phyloP scores from a whole-genome alignment of 1,284 basidiomycete species.

The Thelephora terrestris region DNA sequence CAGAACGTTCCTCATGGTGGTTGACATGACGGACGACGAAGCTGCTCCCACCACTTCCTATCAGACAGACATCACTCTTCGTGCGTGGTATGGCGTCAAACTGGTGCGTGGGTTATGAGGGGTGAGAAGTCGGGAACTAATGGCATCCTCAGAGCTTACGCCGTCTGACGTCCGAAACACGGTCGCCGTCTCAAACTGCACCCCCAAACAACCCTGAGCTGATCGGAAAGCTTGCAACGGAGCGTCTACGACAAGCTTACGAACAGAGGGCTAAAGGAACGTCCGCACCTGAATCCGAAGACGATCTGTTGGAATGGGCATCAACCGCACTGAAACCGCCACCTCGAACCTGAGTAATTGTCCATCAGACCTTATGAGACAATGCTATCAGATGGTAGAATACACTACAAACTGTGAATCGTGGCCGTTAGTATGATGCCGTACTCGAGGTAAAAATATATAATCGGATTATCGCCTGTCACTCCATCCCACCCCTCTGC shows the following conservation, averaged over 20 bases:
- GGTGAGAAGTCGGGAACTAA: not conserved
- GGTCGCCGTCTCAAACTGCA: not conserved
- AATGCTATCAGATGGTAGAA: not conserved
- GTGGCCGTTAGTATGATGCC: not conserved
- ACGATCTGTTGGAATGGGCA: not conserved
- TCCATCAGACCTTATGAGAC: too few relatives aligned
- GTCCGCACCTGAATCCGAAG: not conserved
- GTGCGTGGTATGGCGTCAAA: slow-evolving; percentile 85
- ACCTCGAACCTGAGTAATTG: not conserved
- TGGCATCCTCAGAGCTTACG: not conserved
- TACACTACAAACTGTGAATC: not conserved
- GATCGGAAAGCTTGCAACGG: not conserved
- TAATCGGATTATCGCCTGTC: not conserved
- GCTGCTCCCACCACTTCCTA: slow-evolving; percentile 34
- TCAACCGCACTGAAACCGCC: not conserved
- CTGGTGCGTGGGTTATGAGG: slow-evolving; percentile 40
- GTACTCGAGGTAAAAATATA: not conserved
- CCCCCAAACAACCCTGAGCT: not conserved
- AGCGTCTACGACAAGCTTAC: not conserved
- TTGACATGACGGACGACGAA: slow-evolving; percentile 76
- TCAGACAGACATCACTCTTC: slow-evolving; percentile 46
- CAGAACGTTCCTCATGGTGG: slow-evolving; percentile 72
- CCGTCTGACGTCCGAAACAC: not conserved
- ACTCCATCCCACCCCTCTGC: slow-evolving; percentile 1
- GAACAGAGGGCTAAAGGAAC: not conserved